A percentile compares a stretch with the other conserved stretches of the same genome.
Evolutionary conservation across 495 filamentous ascomycete species (phyloP).

Genomic region (Hypoxylon crocopeplum): DNA sequence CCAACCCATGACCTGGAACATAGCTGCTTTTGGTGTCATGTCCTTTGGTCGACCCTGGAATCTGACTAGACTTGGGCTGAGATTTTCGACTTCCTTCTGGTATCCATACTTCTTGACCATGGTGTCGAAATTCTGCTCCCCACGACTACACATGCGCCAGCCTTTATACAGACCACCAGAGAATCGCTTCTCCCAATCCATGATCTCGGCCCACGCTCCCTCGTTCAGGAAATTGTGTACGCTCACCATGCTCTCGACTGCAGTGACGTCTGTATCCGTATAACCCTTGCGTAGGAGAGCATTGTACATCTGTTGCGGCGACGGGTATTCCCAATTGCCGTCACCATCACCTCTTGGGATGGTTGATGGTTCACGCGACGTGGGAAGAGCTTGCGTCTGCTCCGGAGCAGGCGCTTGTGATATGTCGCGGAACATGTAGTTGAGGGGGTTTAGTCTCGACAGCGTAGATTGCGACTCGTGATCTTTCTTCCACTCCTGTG

Average conservation of each 20-base stretch:
- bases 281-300: constrained; percentile 94
- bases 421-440: constrained; percentile 91
- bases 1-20: constrained; percentile 78
- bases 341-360: constrained; percentile 82
- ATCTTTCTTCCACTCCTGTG: no score
- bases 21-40: constrained; percentile 84
- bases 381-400: constrained; percentile 75
- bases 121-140: constrained; percentile 63
- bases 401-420: constrained; percentile 76
- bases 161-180: constrained; percentile 70
- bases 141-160: constrained; percentile 75
- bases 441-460: constrained; percentile 87
- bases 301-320: constrained; percentile 99
- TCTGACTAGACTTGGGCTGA: constrained; percentile 73
- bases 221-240: constrained; percentile 99
- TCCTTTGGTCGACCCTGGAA: constrained; percentile 91
- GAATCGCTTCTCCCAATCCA: constrained; percentile 89
- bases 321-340: constrained; percentile 96
- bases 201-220: constrained; percentile 93
- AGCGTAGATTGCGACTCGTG: constrained; percentile 59
- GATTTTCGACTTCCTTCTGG: constrained; percentile 44
- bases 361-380: constrained; percentile 78
- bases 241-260: constrained; percentile 95
- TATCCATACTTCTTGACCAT: constrained; percentile 45
- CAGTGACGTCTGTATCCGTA: constrained; percentile 88